phyloP scores from a whole-genome alignment of 805 yeast species.

The Wickerhamiella australiensis region DNA sequence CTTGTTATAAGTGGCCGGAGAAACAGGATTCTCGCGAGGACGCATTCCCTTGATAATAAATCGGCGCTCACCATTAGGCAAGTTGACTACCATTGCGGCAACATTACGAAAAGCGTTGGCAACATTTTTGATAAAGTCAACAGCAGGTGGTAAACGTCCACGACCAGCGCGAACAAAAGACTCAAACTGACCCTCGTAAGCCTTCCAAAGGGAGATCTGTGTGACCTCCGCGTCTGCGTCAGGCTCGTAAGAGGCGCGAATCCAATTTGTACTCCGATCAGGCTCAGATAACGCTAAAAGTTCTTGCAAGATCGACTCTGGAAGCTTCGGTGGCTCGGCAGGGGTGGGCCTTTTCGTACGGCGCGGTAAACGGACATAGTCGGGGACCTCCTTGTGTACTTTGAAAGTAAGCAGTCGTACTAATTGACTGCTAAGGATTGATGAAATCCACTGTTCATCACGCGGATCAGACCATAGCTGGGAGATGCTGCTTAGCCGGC shows the following conservation, averaged over 20 bases:
- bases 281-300: conserved; percentile 69
- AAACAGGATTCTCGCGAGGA: conserved; percentile 46
- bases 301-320: conserved; percentile 43
- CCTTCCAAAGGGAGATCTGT: conserved; percentile 90
- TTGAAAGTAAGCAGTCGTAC: conserved; percentile 49
- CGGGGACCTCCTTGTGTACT: conserved; percentile 27
- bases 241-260: conserved; percentile 81
- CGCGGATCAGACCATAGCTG: conserved; percentile 36
- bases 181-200: conserved; percentile 80
- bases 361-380: conserved; percentile 30
- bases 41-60: conserved; percentile 90
- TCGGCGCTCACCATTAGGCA: conserved; percentile 53
- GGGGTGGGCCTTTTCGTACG: conserved; percentile 52
- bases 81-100: conserved; percentile 80
- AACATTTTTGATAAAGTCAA: conserved; percentile 91
- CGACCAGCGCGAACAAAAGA: conserved; percentile 39
- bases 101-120: conserved; percentile 78
- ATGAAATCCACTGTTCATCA: conserved; percentile 11
- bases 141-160: conserved; percentile 72
- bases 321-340: conserved; percentile 47
- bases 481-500: conserved; percentile 46
- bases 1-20: conserved; percentile 18
- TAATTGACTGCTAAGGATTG: conserved; percentile 44
- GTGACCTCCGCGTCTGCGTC: conserved; percentile 72
- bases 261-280: conserved; percentile 84